Conservation (phyloP, 768 basidiomycete genomes). For the Tephrocybe rancida region DNA sequence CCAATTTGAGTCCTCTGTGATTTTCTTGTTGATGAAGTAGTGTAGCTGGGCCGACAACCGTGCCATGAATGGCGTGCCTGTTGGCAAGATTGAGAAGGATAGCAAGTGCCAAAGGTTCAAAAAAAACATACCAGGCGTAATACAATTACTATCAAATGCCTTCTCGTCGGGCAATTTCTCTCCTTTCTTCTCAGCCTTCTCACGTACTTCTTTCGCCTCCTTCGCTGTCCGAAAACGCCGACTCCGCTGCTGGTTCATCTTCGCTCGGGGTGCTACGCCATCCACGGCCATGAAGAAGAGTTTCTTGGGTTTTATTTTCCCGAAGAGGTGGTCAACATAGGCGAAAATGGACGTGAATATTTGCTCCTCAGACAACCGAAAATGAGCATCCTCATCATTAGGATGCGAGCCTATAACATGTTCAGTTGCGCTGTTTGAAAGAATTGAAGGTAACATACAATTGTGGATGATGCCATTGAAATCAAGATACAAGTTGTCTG, state of each 20-base stretch:
- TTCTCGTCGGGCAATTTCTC: constrained; percentile 92
- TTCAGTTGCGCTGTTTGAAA: neutral
- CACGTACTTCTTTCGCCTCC: constrained; percentile 84
- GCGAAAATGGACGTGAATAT: constrained; percentile 97
- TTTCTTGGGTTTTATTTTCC: constrained; percentile 97
- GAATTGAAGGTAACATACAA: constrained; percentile 41
- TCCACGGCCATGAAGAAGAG: constrained; percentile 99
- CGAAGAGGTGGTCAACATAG: constrained; percentile 96
- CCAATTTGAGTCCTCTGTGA: constrained; percentile 96
- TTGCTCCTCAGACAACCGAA: constrained; percentile 93
- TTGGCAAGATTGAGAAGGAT: neutral
- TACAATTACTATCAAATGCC: constrained; percentile 98
- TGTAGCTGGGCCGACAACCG: constrained; percentile 88
- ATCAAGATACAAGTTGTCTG: constrained; percentile 91
- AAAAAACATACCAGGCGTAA: constrained; percentile 80
- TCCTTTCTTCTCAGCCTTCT: constrained; percentile 86
- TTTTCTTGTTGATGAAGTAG: constrained; percentile 98
- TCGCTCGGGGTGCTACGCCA: constrained; percentile 95
- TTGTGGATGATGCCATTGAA: constrained; percentile 95
- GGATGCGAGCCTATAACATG: constrained; percentile 78
- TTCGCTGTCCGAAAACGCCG: constrained; percentile 93
- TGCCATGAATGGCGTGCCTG: constrained; percentile 95
- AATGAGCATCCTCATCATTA: constrained; percentile 94
- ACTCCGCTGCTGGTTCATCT: constrained; percentile 99
- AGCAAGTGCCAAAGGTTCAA: neutral